Evolutionary conservation across 345 rosid species (phyloP), one percentile per base, ranked within the genome.

Genomic region (Garcia nutans): DNA sequence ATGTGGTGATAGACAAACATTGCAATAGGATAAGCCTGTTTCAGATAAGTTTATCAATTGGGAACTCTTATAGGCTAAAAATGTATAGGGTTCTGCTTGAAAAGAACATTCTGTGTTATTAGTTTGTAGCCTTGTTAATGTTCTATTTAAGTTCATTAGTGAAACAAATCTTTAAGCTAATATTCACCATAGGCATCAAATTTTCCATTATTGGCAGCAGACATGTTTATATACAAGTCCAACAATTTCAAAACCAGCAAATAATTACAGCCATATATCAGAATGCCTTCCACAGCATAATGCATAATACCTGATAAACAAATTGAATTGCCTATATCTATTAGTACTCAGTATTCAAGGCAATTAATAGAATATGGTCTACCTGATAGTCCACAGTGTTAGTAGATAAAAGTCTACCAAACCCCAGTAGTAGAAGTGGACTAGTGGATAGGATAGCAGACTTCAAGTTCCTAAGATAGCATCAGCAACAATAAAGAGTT

Each of bases 361-460:
- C 31, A 59, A 59, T 31, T 66, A 42, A 58, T 59, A 22, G 13
- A 58, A 28, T 58, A 62, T 17, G 16, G 50, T 75, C 26, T 79
- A 93, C 99, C 94, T 96, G 99, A 87, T 96, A 93, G 78, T 96
- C 91, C 56, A 93, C 90, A 79, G 90, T 88, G 57, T 80, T 66
- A 15, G 99, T 95, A 57, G 89, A 83, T 80, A 88, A 71, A 45
- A 95, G 88, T 68, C 97, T 92, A 77, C 82, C 90, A 80, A 95
- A 90, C 63, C 97, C 97, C 47, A 95, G 82, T 24, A 90, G 44
- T 28, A 93, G 75, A 54, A 93, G 84, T 10, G 97, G 99, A 78
- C 89, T 79, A 6, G 85, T 80, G 66, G 92, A 83, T 82, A 79
- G 84, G 74, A 89, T 67, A 57, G 89, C 84, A 64, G 74, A 76